phyloP scores from a whole-genome alignment of 768 basidiomycete genomes.

The Panaeolus cyanescens region DNA sequence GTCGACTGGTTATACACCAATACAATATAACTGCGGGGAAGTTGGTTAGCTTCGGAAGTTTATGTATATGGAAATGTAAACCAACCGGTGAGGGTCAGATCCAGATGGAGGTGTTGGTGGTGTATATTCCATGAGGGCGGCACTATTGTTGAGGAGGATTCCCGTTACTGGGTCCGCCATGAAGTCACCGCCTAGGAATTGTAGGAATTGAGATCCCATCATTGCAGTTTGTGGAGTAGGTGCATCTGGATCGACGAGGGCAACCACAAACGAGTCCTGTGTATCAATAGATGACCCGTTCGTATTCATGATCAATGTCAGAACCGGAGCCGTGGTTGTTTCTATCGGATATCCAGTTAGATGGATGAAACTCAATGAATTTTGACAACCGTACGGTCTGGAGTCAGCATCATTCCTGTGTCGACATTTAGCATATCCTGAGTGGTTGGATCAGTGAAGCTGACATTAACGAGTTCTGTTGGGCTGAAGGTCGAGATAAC shows the following conservation, averaged over 20 bases:
- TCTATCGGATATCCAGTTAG: conserved; percentile 18
- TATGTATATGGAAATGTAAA: not conserved
- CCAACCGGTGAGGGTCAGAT: conserved; percentile 45
- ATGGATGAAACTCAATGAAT: not conserved
- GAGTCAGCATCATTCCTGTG: conserved; percentile 36
- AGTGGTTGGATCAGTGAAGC: conserved; percentile 35
- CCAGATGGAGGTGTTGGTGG: conserved; percentile 44
- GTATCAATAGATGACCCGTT: not conserved
- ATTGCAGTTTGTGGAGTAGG: conserved; percentile 50
- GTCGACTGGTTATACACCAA: conserved; percentile 47
- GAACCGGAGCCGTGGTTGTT: conserved; percentile 34
- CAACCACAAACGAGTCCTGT: conserved; percentile 40
- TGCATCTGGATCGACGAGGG: conserved; percentile 50
- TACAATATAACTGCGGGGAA: conserved; percentile 41
- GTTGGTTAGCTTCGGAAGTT: not conserved
- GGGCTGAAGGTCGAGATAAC: conserved; percentile 41
- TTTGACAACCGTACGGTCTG: conserved; percentile 30
- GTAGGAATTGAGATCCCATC: conserved; percentile 41
- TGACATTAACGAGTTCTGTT: conserved; percentile 32
- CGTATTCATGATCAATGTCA: conserved; percentile 20
- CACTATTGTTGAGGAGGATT: conserved; percentile 36
- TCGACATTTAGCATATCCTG: conserved; percentile 30
- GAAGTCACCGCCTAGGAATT: conserved; percentile 46
- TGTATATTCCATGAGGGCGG: conserved; percentile 39
- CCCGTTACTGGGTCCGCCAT: conserved; percentile 8